Evolutionary conservation across 2,329 filamentous ascomycete genomes (phyloP), one percentile per base, ranked within the genome.

Genomic region (Ophiocordyceps camponoti-saundersi): DNA sequence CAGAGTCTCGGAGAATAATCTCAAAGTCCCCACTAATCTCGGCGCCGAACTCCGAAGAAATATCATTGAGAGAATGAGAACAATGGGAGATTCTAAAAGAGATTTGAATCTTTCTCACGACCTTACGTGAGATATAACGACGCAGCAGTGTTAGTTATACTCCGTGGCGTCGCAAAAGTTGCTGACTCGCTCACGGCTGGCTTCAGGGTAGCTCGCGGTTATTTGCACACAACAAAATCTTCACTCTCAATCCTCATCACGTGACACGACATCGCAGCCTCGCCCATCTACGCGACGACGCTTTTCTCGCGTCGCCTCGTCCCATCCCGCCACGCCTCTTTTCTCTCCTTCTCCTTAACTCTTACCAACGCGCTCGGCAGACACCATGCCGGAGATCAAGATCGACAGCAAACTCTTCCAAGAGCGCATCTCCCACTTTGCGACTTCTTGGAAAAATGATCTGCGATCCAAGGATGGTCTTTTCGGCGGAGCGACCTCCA

Each of bases 351-450:
- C 40, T 51, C 53, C 56, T 54, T 52, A 57, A 52, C 51, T 53
- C 56, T 53, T 52, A 58, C 52, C 55, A 52, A 53, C 55, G 55
- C 54, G 51, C 51, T 52, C 59, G 59, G 58, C 55, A 59, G 60
- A 61, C 64, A 70, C 61, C 64, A 79, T 79, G 78, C 74, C 72
- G 61, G 85, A 93, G 67, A 94, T 98, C 69, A 86, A 85, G 69
- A 95, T 98, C 71, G 89, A 96, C 72, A 85, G 82, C 70, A 82
- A 83, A 65, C 73, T 80, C 63, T 98, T 98, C 71, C 89, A 95
- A 66, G 89, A 92, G 70, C 89, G 92, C 61, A 76, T 96, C 55
- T 82, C 82, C 55, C 82, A 83, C 61, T 83, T 98, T 59, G 77
- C 89, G 62, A 80, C 85, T 57, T 80, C 87, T 68, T 98, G 93